phyloP scores from a whole-genome alignment of 2,329 filamentous ascomycete genomes.

The Claviceps sp. region DNA sequence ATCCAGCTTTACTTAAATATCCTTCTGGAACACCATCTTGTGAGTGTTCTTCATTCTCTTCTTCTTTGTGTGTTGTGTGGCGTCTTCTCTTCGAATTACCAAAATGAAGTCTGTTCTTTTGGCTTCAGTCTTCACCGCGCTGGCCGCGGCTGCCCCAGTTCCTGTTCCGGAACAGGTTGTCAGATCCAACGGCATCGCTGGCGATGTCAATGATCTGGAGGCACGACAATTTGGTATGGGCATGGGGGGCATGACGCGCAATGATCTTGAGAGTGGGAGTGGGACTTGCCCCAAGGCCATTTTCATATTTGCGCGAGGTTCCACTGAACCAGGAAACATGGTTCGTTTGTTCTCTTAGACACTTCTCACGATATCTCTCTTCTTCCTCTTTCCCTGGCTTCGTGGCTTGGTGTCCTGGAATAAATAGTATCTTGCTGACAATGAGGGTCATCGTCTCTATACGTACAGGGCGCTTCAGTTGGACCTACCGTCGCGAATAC shows the following conservation, averaged over 20 bases:
- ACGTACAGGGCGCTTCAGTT: background rate
- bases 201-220: background rate
- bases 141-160: conserved; percentile 4
- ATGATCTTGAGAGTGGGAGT: conserved; percentile 16
- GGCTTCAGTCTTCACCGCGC: conserved; percentile 8
- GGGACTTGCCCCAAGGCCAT: conserved; percentile 22
- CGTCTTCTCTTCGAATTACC: background rate
- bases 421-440: too few relatives aligned
- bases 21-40: background rate
- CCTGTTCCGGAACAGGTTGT: background rate
- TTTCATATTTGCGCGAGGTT: conserved; percentile 27
- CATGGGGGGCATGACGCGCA: conserved; percentile 6
- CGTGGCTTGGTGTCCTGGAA: too few relatives aligned
- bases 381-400: background rate
- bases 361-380: background rate
- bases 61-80: background rate
- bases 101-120: conserved; percentile 6
- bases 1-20: background rate
- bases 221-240: background rate
- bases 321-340: conserved; percentile 26
- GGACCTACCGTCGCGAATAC: conserved; percentile 17
- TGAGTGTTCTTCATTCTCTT: background rate
- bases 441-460: background rate
- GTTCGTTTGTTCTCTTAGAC: conserved; percentile 13
- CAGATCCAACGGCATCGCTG: background rate